Conservation (phyloP, 331 rosid genomes). For the Quercus lobata region DNA sequence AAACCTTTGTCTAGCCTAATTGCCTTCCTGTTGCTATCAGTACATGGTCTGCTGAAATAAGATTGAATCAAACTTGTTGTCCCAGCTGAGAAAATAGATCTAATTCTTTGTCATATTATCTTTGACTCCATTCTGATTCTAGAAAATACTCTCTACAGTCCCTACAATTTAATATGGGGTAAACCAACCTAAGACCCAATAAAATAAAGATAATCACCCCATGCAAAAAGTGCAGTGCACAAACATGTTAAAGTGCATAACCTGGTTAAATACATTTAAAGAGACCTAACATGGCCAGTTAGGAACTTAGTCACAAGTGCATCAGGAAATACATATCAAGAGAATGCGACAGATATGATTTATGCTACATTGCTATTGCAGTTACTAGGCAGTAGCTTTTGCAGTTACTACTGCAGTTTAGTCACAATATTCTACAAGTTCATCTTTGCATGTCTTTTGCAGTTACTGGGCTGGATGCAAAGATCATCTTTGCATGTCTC, state of each 20-base stretch:
- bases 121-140: slow-evolving; percentile 19
- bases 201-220: slow-evolving; percentile 17
- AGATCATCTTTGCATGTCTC: no score
- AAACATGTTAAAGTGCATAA: slow-evolving; percentile 28
- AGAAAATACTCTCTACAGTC: slow-evolving; percentile 16
- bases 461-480: slow-evolving; percentile 98
- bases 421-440: slow-evolving; percentile 12
- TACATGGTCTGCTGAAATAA: no score
- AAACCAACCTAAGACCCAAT: slow-evolving; percentile 15
- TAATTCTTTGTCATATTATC: slow-evolving; percentile 28
- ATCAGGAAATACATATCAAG: not conserved
- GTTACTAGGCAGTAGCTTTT: not conserved
- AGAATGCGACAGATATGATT: not conserved
- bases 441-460: slow-evolving; percentile 32
- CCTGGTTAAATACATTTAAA: not conserved
- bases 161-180: slow-evolving; percentile 20
- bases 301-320: slow-evolving; percentile 5
- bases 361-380: not conserved
- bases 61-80: not conserved
- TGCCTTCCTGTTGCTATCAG: no score
- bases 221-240: slow-evolving; percentile 28
- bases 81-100: slow-evolving; percentile 10
- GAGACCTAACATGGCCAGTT: slow-evolving; percentile 1
- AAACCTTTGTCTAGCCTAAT: no score
- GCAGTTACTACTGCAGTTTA: no score